These are phyloP conservation scores for Aspergillus sp. DNA, from an alignment of 2,329 filamentous ascomycete species.

Conservation along the genomic window DNA sequence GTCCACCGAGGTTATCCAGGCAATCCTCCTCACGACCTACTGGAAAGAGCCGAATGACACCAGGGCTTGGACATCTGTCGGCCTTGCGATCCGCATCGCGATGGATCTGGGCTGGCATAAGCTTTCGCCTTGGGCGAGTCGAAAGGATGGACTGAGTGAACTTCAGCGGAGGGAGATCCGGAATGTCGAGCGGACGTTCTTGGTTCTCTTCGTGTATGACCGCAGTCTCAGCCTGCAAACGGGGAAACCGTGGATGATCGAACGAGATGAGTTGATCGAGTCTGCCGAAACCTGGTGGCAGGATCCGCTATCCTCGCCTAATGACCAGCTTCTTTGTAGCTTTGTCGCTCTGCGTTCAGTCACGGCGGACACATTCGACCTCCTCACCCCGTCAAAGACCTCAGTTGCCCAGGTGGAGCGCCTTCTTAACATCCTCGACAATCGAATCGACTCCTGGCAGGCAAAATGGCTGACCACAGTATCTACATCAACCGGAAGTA, in stretches of 20 bases:
- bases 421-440: background rate
- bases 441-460: background rate
- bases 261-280: background rate
- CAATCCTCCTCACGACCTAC: background rate
- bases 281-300: background rate
- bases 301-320: background rate
- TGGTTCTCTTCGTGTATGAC: background rate
- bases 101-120: background rate
- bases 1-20: slow-evolving; percentile 1
- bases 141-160: background rate
- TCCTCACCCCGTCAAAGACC: background rate
- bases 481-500: background rate
- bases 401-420: too few species aligned
- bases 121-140: background rate
- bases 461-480: background rate
- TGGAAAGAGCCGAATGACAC: slow-evolving; percentile 6
- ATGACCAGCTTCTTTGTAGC: background rate
- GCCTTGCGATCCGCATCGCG: slow-evolving; percentile 3
- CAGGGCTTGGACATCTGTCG: background rate
- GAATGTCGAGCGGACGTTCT: background rate
- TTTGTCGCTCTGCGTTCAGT: background rate
- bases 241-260: slow-evolving; percentile 1
- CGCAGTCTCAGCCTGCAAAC: slow-evolving; percentile 2
- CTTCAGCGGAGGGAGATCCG: background rate
- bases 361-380: background rate